Conservation (phyloP, 495 filamentous ascomycete genomes). For the Aeminium ludgeri region DNA sequence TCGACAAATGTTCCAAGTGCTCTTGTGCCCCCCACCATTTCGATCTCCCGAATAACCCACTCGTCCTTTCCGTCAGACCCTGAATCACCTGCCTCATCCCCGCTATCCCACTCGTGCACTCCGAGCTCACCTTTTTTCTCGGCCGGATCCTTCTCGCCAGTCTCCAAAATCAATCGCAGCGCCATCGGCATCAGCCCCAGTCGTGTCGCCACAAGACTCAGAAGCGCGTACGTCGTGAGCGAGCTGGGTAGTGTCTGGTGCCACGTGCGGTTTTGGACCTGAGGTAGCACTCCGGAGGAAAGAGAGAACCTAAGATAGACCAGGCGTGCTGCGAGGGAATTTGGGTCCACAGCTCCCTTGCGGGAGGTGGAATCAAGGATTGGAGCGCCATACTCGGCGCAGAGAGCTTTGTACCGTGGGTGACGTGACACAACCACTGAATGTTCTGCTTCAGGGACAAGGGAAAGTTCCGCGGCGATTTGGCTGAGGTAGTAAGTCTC, state of each 20-base stretch:
- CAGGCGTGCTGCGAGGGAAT: slow-evolving; percentile 57
- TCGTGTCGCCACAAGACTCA: slow-evolving; percentile 55
- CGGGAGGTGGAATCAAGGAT: slow-evolving; percentile 27
- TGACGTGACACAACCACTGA: slow-evolving; percentile 39
- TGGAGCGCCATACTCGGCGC: slow-evolving; percentile 51
- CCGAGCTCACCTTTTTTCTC: slow-evolving; percentile 21
- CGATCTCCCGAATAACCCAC: slow-evolving; percentile 53
- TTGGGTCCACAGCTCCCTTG: slow-evolving; percentile 36
- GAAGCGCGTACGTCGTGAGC: slow-evolving; percentile 63
- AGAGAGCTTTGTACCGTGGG: slow-evolving; percentile 54
- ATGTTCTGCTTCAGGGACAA: slow-evolving; percentile 37
- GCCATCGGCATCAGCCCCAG: slow-evolving; percentile 48
- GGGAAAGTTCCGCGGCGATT: slow-evolving; percentile 57
- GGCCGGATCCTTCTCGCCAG: slow-evolving; percentile 68
- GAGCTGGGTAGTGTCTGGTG: slow-evolving; percentile 48
- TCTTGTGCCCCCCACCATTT: slow-evolving; percentile 64
- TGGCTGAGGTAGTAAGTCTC: slow-evolving; percentile 82
- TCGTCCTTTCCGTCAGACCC: slow-evolving; percentile 34
- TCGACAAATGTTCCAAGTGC: slow-evolving; percentile 73
- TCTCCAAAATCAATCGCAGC: slow-evolving; percentile 59
- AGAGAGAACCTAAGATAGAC: slow-evolving; percentile 46
- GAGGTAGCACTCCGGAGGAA: neutral
- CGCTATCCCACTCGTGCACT: slow-evolving; percentile 31
- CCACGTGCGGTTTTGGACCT: slow-evolving; percentile 2
- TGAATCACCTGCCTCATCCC: slow-evolving; percentile 36